Base-by-base conservation (phyloP, 164 flowering plant species). In the Dillenia suffruticosa region DNA sequence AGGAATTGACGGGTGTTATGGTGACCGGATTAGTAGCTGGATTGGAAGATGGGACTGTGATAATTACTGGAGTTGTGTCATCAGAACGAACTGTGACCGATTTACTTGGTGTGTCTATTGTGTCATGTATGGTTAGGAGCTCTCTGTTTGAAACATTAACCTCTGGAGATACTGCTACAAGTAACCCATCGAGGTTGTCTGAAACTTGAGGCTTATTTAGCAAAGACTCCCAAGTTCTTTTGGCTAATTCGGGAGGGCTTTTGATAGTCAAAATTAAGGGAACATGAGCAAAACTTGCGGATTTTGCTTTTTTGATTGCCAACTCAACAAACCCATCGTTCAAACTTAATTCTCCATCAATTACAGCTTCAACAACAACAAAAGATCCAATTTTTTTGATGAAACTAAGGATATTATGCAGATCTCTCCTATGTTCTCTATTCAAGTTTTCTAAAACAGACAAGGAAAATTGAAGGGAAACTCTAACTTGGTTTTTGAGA, bases 101-200 rank as follows among this genome's bases (percentile, higher is more conserved):
- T 15, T 62, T 63, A 13, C 64, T 57, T n/a, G 80, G 74, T 14
- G 66, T 59, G 58, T 57, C 2, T 15, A 64, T 16, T 10, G 15
- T 13, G 53, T 77, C 80, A 55, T 73, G 78, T 56, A 16, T 17
- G 44, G 49, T 54, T 62, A 62, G 62, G 46, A 82, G 85, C 64
- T 74, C 79, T 67, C 83, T 74, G 43, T 46, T 78, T 17, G 69
- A 65, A 53, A 76, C 61, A 59, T 48, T 68, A 24, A 76, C 71
- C 68, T 66, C 47, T 9, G 63, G 57, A 46, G 68, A 32, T 6
- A 75, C 62, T 54, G 75, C 80, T 19, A 68, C 77, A 70, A 68
- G 68, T 49, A 76, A 17, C 46, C 62, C 77, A 45, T 44, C 51
- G 45, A 75, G 10, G 52, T 53, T 65, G 19, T 44, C 62, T 17